phyloP scores from a whole-genome alignment of 805 yeast species.

The Nakazawaea molendinolei region DNA sequence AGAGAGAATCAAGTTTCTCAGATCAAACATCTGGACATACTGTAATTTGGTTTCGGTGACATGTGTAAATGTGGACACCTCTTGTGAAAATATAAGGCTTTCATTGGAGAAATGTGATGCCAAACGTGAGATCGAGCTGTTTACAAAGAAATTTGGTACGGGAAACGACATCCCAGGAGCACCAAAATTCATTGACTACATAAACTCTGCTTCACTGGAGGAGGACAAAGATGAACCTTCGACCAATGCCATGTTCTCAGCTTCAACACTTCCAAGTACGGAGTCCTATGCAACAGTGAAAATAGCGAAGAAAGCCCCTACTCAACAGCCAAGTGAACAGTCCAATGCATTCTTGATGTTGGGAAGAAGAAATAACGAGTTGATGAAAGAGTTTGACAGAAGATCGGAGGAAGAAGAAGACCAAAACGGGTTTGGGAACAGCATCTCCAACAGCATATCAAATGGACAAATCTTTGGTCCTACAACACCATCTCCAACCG shows the following conservation, averaged over 20 bases:
- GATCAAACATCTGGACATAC: slow-evolving; percentile 70
- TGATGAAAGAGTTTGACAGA: slow-evolving; percentile 22
- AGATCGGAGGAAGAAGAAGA: slow-evolving; percentile 16
- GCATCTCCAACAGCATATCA: too few relatives aligned
- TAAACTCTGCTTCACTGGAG: slow-evolving; percentile 16
- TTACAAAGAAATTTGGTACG: slow-evolving; percentile 51
- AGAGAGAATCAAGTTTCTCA: slow-evolving; percentile 63
- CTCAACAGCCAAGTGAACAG: slow-evolving; percentile 20
- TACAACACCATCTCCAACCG: not conserved
- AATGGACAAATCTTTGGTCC: too few relatives aligned
- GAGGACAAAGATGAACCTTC: slow-evolving; percentile 2
- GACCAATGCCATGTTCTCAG: not conserved
- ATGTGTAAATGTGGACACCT: slow-evolving; percentile 74
- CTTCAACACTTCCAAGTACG: slow-evolving; percentile 1
- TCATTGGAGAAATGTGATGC: slow-evolving; percentile 65
- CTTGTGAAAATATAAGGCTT: slow-evolving; percentile 65
- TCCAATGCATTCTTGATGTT: slow-evolving; percentile 20
- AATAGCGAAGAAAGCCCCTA: slow-evolving; percentile 21
- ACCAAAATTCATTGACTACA: slow-evolving; percentile 58
- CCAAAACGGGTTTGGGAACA: not conserved
- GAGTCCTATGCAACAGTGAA: slow-evolving; percentile 16
- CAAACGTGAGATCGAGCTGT: slow-evolving; percentile 46
- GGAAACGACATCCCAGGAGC: slow-evolving; percentile 56
- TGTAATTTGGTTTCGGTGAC: slow-evolving; percentile 68
- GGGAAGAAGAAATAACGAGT: slow-evolving; percentile 23